These are phyloP conservation scores for Fusarium citri DNA, from an alignment of 2,329 filamentous ascomycete species.

Conservation along the genomic window DNA sequence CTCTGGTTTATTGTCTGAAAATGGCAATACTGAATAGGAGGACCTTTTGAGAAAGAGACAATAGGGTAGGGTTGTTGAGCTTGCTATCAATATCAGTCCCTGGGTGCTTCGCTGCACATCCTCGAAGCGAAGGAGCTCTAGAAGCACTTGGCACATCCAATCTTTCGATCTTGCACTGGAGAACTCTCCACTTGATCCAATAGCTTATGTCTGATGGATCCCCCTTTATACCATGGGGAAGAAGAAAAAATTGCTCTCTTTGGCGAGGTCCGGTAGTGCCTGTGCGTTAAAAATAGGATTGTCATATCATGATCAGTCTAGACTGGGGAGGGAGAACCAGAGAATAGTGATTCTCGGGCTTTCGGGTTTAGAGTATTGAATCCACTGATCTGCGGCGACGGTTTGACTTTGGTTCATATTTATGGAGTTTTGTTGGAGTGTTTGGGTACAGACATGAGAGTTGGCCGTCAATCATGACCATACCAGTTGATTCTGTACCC, in stretches of 20 bases:
- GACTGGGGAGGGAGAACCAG: background rate
- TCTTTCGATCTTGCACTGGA: background rate
- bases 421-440: background rate
- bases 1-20: conserved; percentile 10
- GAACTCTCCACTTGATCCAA: background rate
- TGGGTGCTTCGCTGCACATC: background rate
- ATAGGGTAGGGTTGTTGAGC: background rate
- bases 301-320: conserved; percentile 22
- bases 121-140: background rate
- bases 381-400: conserved; percentile 16
- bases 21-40: conserved; percentile 2
- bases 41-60: background rate
- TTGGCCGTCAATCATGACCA: background rate
- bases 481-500: background rate
- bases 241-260: background rate
- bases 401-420: background rate
- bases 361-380: background rate
- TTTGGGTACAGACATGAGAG: background rate
- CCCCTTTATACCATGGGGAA: background rate
- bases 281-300: background rate
- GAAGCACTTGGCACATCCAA: background rate
- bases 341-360: background rate
- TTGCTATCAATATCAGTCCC: background rate
- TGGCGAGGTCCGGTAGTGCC: conserved; percentile 14
- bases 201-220: background rate